A percentile compares a stretch with the other conserved stretches of the same genome.
These are phyloP conservation scores for Chenopodium album DNA, from an alignment of 148 eudicot species.

Conservation along the genomic window DNA sequence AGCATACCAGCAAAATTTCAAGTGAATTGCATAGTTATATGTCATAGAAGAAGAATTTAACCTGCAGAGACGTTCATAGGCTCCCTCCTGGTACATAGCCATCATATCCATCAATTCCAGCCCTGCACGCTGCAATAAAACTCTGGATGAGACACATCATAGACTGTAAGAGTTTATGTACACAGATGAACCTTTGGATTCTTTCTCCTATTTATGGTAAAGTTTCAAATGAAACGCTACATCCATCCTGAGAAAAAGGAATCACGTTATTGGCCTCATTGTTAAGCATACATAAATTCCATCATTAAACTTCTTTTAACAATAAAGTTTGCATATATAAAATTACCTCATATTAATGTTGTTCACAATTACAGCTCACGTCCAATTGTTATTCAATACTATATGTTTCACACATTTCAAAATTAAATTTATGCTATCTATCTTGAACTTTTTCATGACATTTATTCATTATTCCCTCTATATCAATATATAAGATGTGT, in stretches of 20 bases:
- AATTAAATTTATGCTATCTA: neutral
- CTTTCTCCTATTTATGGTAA: neutral
- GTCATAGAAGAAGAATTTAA: conserved; percentile 33
- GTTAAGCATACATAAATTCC: neutral
- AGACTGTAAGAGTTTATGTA: neutral
- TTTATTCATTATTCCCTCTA: neutral
- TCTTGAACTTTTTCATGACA: neutral
- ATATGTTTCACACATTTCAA: neutral
- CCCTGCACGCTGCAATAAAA: conserved; percentile 83
- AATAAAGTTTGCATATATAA: neutral
- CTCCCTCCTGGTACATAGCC: conserved; percentile 99
- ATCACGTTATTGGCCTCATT: neutral
- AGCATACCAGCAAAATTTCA: neutral
- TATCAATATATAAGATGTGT: neutral
- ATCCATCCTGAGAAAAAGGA: neutral
- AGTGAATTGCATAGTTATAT: neutral
- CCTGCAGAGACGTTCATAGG: conserved; percentile 99
- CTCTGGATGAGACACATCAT: conserved; percentile 26
- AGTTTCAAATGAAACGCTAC: neutral
- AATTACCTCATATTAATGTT: neutral
- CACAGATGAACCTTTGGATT: neutral
- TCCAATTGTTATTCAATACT: neutral
- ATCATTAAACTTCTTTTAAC: neutral
- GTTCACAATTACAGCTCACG: neutral
- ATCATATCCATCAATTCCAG: conserved; percentile 99